phyloP scores from a whole-genome alignment of 1,284 basidiomycete genomes.

The Irpex lacteus region DNA sequence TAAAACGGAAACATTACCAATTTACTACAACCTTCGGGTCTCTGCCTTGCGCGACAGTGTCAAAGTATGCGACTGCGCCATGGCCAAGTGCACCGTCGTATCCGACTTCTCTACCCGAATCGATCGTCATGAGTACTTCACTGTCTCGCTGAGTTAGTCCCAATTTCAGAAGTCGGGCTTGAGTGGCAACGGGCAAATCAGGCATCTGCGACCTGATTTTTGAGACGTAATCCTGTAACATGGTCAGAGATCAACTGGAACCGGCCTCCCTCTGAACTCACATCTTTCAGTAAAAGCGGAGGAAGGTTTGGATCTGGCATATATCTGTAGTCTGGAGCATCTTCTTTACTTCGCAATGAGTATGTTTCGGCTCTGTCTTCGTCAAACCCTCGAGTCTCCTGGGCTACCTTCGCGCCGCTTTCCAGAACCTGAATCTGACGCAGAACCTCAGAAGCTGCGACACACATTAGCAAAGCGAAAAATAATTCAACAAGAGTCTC shows the following conservation, averaged over 20 bases:
- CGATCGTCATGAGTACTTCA: constrained; percentile 76
- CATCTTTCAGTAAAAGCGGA: constrained; percentile 65
- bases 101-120: constrained; percentile 58
- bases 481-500: neutral
- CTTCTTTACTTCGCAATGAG: constrained; percentile 85
- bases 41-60: constrained; percentile 55
- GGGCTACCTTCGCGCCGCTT: constrained; percentile 48
- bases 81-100: constrained; percentile 55
- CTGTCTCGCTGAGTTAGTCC: constrained; percentile 65
- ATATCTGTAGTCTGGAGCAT: constrained; percentile 94
- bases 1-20: constrained; percentile 56
- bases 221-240: constrained; percentile 56
- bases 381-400: constrained; percentile 93
- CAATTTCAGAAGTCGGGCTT: constrained; percentile 50
- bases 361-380: constrained; percentile 83
- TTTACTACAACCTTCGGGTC: constrained; percentile 77
- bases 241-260: neutral
- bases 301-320: constrained; percentile 98
- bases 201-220: constrained; percentile 62
- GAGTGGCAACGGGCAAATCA: constrained; percentile 73
- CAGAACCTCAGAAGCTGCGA: constrained; percentile 63
- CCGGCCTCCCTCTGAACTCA: constrained; percentile 25
- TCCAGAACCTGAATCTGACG: constrained; percentile 69
- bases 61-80: constrained; percentile 73
- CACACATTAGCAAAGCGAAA: constrained; percentile 3